Base-by-base conservation (phyloP, 2,329 filamentous ascomycete genomes). In the Aquanectria penicillioides region DNA sequence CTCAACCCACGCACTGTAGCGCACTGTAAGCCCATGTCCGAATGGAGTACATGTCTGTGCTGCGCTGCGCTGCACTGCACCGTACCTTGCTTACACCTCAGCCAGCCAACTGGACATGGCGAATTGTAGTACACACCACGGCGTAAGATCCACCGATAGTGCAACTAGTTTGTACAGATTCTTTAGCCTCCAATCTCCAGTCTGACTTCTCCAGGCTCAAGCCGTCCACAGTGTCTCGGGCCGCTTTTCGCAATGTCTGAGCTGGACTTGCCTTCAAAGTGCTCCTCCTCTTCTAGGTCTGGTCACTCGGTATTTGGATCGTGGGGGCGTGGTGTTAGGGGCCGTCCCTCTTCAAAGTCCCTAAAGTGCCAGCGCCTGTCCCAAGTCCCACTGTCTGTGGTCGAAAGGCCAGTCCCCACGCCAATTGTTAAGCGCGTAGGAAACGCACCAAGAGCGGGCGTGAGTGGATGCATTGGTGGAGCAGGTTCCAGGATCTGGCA, bases 361-460 rank as follows among this genome's bases (percentile, higher is more conserved):
- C 44, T 44, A 31, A 29, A 28, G 31, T n/a, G n/a, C n/a, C n/a
- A n/a, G n/a, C n/a, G n/a, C n/a, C n/a, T n/a, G n/a, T n/a, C n/a
- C n/a, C n/a, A n/a, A n/a, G n/a, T n/a, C n/a, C n/a, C n/a, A n/a
- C n/a, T n/a, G n/a, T 57, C 31, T 28, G 36, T 43, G 44, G 48
- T 51, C 36, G 34, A 43, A 47, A 51, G 41, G 46, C 33, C 40
- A 20, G 49, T 53, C 38, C 43, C 41, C 54, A 61, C 54, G 53
- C 46, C 60, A 40, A 63, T 44, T 56, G 38, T 44, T 59, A 59
- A 68, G 64, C 62, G 56, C 51, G 56, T 62, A 47, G 48, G 55
- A 65, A 64, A 62, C 63, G 48, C 55, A 66, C 48, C 53, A 58
- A 43, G 57, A 65, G 66, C 62, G 61, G 66, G 66, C 64, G 59